Base-by-base conservation (phyloP, 2,329 filamentous ascomycete species). In the Verticillium isaacii region DNA sequence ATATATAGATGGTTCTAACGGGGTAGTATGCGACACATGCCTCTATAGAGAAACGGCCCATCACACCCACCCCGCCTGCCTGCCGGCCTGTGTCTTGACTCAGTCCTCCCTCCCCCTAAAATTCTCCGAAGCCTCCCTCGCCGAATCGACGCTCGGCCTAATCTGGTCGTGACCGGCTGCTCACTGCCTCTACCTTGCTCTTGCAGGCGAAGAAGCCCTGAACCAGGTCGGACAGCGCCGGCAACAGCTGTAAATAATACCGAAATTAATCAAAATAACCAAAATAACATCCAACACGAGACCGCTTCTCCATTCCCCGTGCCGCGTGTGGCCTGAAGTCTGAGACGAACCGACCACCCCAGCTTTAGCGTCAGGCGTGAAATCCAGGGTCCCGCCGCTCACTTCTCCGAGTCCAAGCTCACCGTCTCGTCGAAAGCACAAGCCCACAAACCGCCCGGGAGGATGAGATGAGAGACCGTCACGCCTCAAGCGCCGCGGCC, bases 81-180 rank as follows among this genome's bases (percentile, higher is more conserved):
- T 29, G 64, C 64, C 61, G 61, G 66, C 65, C 64, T 58, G 37
- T 41, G 37, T 17, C 37, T 29, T 41, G 37, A 41, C 37, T 41
- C 37, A 41, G 37, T 41, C 37, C 37, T 41, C 37, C 36, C 6
- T 19, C 14, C 37, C 17, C 37, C 37, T 41, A 41, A 41, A 19
- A 41, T 41, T 41, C 37, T 41, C 37, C 37, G 37, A 41, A n/a
- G 17, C 15, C 14, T 41, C 6, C 15, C 37, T 41, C 15, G 15
- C 37, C 37, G 12, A 41, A 41, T 41, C 15, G 37, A n/a, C 17
- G 12, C 37, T 17, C 12, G 17, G 17, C 37, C 37, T 41, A 41
- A 41, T 41, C n/a, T 41, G 6, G 17, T 19, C 14, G 37, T 5
- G 5, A 41, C 14, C 5, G 15, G 3, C 14, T 41, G 17, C 37